phyloP scores from a whole-genome alignment of 192 early-diverging fungal species.

The Podila horticola region DNA sequence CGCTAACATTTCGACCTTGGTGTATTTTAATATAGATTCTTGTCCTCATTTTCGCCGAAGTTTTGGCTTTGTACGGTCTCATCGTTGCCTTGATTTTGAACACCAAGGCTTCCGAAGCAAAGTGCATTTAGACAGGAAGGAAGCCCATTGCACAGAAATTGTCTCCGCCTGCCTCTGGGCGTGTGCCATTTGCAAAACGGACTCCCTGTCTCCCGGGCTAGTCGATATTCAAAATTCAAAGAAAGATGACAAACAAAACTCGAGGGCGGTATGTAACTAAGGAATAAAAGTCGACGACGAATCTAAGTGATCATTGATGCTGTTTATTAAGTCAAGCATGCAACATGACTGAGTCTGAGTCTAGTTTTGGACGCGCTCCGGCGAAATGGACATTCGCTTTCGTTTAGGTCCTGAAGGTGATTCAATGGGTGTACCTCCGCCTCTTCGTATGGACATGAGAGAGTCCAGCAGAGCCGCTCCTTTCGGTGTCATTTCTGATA shows the following conservation, averaged over 20 bases:
- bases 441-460: background rate
- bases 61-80: slow-evolving; percentile 87
- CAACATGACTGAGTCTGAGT: too few relatives aligned
- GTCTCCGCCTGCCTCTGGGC: too few relatives aligned
- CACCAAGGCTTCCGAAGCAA: slow-evolving; percentile 68
- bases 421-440: background rate
- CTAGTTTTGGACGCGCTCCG: background rate
- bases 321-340: too few relatives aligned
- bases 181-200: too few relatives aligned
- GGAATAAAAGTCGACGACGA: too few relatives aligned
- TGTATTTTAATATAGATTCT: slow-evolving; percentile 60
- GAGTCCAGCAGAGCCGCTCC: background rate
- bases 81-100: slow-evolving; percentile 90
- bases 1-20: background rate
- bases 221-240: too few relatives aligned
- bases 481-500: background rate
- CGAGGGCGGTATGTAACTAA: too few relatives aligned
- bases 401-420: background rate
- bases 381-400: background rate
- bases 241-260: too few relatives aligned
- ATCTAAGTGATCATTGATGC: too few relatives aligned
- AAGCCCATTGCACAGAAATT: too few relatives aligned
- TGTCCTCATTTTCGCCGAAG: slow-evolving; percentile 91
- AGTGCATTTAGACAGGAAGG: slow-evolving; percentile 1
- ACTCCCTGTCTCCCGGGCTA: too few relatives aligned